phyloP scores from a whole-genome alignment of 2,329 filamentous ascomycete genomes.

The Claviceps cyperi region DNA sequence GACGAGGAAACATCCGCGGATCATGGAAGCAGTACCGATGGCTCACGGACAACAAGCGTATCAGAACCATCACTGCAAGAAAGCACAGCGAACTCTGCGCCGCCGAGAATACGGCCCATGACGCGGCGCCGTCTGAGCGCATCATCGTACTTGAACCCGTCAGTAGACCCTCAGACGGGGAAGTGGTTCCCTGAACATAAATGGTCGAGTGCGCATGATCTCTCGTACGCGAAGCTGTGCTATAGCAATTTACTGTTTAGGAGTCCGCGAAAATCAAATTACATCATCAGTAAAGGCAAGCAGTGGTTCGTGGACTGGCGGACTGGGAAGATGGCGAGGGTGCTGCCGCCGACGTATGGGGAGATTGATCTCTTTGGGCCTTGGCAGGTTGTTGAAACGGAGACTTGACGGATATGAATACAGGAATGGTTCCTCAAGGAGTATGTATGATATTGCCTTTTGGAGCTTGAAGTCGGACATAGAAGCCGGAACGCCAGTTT shows the following conservation, averaged over 20 bases:
- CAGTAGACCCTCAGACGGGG: constrained; percentile 31
- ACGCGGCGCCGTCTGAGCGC: constrained; percentile 27
- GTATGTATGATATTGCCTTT: no score
- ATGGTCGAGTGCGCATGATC: constrained; percentile 41
- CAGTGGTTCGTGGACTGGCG: constrained; percentile 46
- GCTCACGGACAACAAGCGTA: not conserved
- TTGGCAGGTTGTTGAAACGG: constrained; percentile 35
- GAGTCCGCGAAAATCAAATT: constrained; percentile 42
- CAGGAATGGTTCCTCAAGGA: no score
- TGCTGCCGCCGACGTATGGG: constrained; percentile 39
- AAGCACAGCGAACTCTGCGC: constrained; percentile 9
- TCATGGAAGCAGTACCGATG: constrained; percentile 3
- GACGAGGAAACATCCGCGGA: constrained; percentile 1
- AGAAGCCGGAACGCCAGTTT: no score
- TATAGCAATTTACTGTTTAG: constrained; percentile 43
- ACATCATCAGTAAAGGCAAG: constrained; percentile 41
- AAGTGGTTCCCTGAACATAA: constrained; percentile 43
- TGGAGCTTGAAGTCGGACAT: no score
- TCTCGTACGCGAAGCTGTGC: constrained; percentile 45
- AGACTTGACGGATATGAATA: constrained; percentile 30
- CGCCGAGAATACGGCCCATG: constrained; percentile 16
- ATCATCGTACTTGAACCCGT: constrained; percentile 30
- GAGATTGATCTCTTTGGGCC: constrained; percentile 34
- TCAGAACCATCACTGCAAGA: constrained; percentile 1
- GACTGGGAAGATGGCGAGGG: constrained; percentile 38